These are phyloP conservation scores for Suillus occidentalis DNA, from an alignment of 768 basidiomycete genomes.

Conservation along the genomic window DNA sequence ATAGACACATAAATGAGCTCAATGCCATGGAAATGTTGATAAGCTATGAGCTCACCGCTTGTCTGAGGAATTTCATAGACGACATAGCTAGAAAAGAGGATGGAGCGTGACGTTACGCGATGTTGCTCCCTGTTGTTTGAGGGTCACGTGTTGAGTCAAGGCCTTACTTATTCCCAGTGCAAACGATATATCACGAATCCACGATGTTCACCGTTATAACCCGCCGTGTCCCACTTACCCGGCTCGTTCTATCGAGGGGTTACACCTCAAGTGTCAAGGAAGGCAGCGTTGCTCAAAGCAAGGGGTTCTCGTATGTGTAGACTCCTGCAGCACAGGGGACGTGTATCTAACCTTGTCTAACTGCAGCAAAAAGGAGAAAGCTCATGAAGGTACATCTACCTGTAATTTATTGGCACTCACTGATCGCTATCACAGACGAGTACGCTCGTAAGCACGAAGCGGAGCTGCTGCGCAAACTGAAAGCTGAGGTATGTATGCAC, in stretches of 20 bases:
- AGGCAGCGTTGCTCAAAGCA: conserved; percentile 61
- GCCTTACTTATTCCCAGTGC: neutral
- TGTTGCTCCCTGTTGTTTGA: conserved; percentile 26
- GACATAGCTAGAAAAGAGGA: conserved; percentile 61
- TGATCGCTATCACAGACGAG: conserved; percentile 46
- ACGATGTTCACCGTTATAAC: conserved; percentile 24
- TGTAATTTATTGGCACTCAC: neutral
- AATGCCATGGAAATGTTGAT: conserved; percentile 1
- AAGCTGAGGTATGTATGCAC: conserved; percentile 52
- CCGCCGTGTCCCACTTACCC: conserved; percentile 43
- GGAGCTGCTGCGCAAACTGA: conserved; percentile 59
- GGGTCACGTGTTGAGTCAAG: conserved; percentile 20
- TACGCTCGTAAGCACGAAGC: conserved; percentile 60
- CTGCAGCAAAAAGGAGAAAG: conserved; percentile 70
- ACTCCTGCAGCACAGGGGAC: neutral
- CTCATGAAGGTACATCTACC: conserved; percentile 55
- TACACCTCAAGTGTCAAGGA: conserved; percentile 46
- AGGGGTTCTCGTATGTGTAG: conserved; percentile 55
- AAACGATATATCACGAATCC: conserved; percentile 6
- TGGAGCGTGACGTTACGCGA: conserved; percentile 46
- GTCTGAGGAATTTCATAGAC: conserved; percentile 53
- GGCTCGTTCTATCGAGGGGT: conserved; percentile 31
- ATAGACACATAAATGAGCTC: conserved; percentile 12
- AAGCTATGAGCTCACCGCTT: conserved; percentile 37
- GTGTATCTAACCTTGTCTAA: conserved; percentile 21